phyloP scores from a whole-genome alignment of 805 yeast species.

The Kazachstania bromeliacearum region DNA sequence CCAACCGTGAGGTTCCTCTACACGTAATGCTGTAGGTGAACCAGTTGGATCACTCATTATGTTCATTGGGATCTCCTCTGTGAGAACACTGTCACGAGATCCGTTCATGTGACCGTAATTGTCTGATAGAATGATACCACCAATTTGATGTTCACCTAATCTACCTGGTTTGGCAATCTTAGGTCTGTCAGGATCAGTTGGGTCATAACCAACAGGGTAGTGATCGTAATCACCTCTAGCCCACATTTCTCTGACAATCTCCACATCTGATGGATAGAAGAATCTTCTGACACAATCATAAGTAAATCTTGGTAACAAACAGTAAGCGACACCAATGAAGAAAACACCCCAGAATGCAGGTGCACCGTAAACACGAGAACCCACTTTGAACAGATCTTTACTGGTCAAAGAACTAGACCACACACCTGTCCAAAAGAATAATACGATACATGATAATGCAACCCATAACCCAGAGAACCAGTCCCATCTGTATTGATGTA shows the following conservation, averaged over 20 bases:
- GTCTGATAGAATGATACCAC: conserved; percentile 16
- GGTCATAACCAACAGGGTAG: conserved; percentile 63
- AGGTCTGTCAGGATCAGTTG: conserved; percentile 64
- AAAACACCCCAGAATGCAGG: conserved; percentile 60
- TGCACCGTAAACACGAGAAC: conserved; percentile 52
- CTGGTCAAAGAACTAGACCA: conserved; percentile 53
- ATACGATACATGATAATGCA: conserved; percentile 46
- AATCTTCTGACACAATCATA: conserved; percentile 47
- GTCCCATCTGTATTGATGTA: conserved; percentile 75
- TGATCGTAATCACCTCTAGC: conserved; percentile 55
- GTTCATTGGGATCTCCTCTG: conserved; percentile 34
- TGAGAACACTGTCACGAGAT: conserved; percentile 26
- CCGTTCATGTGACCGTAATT: conserved; percentile 9
- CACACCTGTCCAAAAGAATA: conserved; percentile 72
- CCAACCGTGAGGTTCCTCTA: conserved; percentile 9
- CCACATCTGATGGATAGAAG: conserved; percentile 56
- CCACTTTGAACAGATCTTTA: conserved; percentile 59
- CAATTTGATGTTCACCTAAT: conserved; percentile 30
- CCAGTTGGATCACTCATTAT: conserved; percentile 21
- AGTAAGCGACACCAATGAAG: conserved; percentile 52
- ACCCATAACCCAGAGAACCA: conserved; percentile 55
- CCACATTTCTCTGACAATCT: conserved; percentile 65
- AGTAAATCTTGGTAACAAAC: conserved; percentile 59
- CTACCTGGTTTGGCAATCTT: conserved; percentile 37
- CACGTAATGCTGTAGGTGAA: conserved; percentile 19